Conservation (phyloP, 306 rosid species). For the Adenanthera pavonina region DNA sequence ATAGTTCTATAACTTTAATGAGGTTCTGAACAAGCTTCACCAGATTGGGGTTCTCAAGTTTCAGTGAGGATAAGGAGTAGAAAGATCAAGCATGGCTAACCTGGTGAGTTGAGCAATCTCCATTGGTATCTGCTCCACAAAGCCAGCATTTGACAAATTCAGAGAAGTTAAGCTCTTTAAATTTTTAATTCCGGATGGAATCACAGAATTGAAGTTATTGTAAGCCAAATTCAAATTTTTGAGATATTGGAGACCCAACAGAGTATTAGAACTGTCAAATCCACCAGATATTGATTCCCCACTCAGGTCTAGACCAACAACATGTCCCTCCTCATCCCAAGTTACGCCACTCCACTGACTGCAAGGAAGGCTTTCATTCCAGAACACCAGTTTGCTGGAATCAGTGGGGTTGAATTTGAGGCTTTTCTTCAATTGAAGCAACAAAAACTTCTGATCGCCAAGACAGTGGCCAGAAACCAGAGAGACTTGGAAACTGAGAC, state of each 20-base stretch:
- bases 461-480: not conserved
- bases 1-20: slow-evolving; percentile 18
- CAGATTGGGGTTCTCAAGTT: not conserved
- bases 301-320: slow-evolving; percentile 38
- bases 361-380: slow-evolving; percentile 46
- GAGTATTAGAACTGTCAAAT: slow-evolving; percentile 27
- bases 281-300: slow-evolving; percentile 32
- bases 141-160: slow-evolving; percentile 42
- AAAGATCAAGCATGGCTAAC: not conserved
- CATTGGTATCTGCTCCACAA: slow-evolving; percentile 23
- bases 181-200: slow-evolving; percentile 27
- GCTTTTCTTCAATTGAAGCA: slow-evolving; percentile 26
- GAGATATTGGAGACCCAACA: slow-evolving; percentile 39
- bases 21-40: slow-evolving; percentile 29
- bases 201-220: not conserved
- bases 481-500: too few species aligned
- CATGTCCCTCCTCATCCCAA: slow-evolving; percentile 35
- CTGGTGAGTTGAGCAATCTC: not conserved
- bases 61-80: not conserved
- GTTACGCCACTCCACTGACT: slow-evolving; percentile 59
- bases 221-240: slow-evolving; percentile 38
- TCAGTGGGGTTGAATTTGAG: not conserved
- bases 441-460: not conserved
- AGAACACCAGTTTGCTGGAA: slow-evolving; percentile 32
- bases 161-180: slow-evolving; percentile 36